Percentiles rank a stretch among this genome's conserved stretches.
These are phyloP conservation scores for Erysimum cheiranthoides DNA, from an alignment of 345 rosid species.

Conservation along the genomic window DNA sequence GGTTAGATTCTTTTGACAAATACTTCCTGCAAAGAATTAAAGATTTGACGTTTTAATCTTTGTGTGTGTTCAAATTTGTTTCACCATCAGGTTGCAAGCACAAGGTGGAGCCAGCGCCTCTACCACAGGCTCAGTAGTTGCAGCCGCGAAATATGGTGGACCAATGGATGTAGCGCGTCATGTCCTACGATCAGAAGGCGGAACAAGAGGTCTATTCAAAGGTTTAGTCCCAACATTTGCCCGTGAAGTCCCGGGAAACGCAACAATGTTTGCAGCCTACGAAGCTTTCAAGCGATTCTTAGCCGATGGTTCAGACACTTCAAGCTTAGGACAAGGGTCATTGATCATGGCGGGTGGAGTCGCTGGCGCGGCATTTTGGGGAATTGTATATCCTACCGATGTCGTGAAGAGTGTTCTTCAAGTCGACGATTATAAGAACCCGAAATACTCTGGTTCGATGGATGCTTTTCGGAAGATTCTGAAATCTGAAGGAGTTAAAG, in stretches of 20 bases:
- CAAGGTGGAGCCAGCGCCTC: slow-evolving; percentile 71
- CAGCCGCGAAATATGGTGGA: slow-evolving; percentile 82
- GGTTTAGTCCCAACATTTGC: slow-evolving; percentile 90
- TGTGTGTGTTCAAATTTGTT: slow-evolving; percentile 29
- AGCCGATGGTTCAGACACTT: slow-evolving; percentile 92
- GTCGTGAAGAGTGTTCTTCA: slow-evolving; percentile 94
- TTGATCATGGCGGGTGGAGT: slow-evolving; percentile 85
- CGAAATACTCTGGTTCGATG: slow-evolving; percentile 76
- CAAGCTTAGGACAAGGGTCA: slow-evolving; percentile 84
- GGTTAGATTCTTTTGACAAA: slow-evolving; percentile 51
- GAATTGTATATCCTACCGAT: slow-evolving; percentile 84
- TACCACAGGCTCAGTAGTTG: slow-evolving; percentile 51
- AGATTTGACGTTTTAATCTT: too few species aligned
- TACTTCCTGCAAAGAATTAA: too few species aligned
- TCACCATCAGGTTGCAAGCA: slow-evolving; percentile 81
- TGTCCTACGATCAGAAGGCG: slow-evolving; percentile 90
- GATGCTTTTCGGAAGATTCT: slow-evolving; percentile 77
- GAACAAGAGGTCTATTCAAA: slow-evolving; percentile 85
- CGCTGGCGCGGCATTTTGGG: slow-evolving; percentile 93
- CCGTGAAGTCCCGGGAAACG: slow-evolving; percentile 96
- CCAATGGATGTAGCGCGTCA: slow-evolving; percentile 96
- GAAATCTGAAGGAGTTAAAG: slow-evolving; percentile 85
- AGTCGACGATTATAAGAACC: slow-evolving; percentile 87
- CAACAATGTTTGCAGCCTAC: slow-evolving; percentile 85
- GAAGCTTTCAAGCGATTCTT: slow-evolving; percentile 77